phyloP scores from a whole-genome alignment of 441 rosid genomes.

The Gossypium schwendimanii region DNA sequence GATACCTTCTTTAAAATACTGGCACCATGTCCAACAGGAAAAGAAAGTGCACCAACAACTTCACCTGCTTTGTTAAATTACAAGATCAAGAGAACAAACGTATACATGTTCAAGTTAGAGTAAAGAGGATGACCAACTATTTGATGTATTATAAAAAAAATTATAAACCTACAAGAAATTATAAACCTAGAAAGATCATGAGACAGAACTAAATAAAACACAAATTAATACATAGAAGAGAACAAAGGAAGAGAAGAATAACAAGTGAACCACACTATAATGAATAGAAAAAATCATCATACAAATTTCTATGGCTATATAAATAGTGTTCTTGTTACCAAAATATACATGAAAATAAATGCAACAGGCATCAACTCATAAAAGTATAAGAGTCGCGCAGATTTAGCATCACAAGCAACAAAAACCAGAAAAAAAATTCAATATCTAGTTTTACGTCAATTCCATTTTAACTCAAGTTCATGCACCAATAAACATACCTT shows the following conservation, averaged over 20 bases:
- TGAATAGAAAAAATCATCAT: not conserved
- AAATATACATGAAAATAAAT: not conserved
- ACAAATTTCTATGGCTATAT: not conserved
- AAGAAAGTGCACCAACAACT: slow-evolving; percentile 83
- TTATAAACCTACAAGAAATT: too few relatives aligned
- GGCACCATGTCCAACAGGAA: slow-evolving; percentile 74
- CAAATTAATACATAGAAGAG: not conserved
- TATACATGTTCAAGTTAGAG: slow-evolving; percentile 1
- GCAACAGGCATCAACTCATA: not conserved
- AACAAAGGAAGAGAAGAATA: not conserved
- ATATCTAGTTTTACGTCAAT: slow-evolving; percentile 3
- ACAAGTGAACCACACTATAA: not conserved
- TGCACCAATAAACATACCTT: slow-evolving; percentile 48
- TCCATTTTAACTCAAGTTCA: not conserved
- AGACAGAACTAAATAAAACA: not conserved
- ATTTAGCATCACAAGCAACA: slow-evolving; percentile 2
- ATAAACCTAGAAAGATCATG: not conserved
- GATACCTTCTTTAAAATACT: slow-evolving; percentile 62
- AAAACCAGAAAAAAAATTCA: not conserved
- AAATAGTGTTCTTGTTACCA: not conserved
- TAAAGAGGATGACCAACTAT: not conserved
- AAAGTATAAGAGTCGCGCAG: not conserved
- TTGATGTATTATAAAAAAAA: not conserved
- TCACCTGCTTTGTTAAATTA: slow-evolving; percentile 59
- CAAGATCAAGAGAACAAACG: slow-evolving; percentile 6